Evolutionary conservation across 306 rosid species (phyloP), one percentile per base, ranked within the genome.

Genomic region (Psophocarpus tetragonolobus): DNA sequence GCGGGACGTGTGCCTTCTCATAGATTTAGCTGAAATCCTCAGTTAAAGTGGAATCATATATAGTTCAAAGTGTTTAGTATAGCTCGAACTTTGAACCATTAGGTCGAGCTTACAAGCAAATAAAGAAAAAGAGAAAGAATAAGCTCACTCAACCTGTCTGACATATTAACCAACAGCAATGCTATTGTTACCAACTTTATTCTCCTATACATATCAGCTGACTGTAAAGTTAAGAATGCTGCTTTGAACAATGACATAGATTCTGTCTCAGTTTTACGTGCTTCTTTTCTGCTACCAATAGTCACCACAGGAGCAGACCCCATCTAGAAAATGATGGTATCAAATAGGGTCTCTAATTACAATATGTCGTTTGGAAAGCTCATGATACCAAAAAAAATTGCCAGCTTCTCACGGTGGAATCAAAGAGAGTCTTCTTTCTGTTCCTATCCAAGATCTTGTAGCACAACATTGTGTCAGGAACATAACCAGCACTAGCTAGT

Each of bases 331-430:
- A 84, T 92, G 98, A 86, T 94, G 98, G 83, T 91, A 94, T 10
- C 98, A 87, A 38, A 94, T 82, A 23, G 98, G 96, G 70, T 94
- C 98, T 82, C 98, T 83, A 44, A 94, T 85, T 79, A 91, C 96
- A 58, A 94, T 90, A 20, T 33, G 79, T 18, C 96, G 76, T 76
- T 90, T 36, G 97, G 87, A 73, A 80, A 80, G 83, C 82, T 89
- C 87, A 94, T 89, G 76, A 94, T 57, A 36, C 98, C 97, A 74
- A 84, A 90, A 39, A 83, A 88, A 63, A 92, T 86, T 20, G 97
- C 93, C 75, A 94, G 63, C 74, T 92, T 92, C 85, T 94, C 96
- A 73, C 97, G 90, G 86, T 94, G 97, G 80, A 83, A 82, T 67
- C 80, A 79, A 33, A 94, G 97, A 17, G 97, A 90, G 82, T 82